phyloP scores from a whole-genome alignment of 345 rosid genomes.

The Rhodomyrtus tomentosa region DNA sequence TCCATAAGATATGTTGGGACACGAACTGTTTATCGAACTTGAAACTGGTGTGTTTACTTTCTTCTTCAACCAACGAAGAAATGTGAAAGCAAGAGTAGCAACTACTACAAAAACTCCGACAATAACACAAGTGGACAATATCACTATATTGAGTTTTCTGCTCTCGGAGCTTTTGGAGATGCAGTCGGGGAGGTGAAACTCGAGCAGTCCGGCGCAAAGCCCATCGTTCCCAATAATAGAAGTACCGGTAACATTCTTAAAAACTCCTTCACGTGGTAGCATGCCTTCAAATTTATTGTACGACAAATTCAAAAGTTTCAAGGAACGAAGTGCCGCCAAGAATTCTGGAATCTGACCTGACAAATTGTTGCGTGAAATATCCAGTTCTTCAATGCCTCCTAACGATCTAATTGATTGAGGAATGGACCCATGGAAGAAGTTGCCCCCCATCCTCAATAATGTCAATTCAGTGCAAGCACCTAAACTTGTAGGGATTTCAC shows the following conservation, averaged over 20 bases:
- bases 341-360: neutral
- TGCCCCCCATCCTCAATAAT: neutral
- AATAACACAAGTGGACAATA: too few relatives aligned
- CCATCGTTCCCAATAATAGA: neutral
- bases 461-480: too few relatives aligned
- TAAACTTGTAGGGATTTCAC: neutral
- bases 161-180: neutral
- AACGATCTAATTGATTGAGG: neutral
- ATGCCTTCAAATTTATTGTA: neutral
- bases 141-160: neutral
- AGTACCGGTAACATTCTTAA: too few relatives aligned
- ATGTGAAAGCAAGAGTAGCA: too few relatives aligned
- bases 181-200: neutral
- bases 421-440: neutral
- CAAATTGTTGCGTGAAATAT: neutral
- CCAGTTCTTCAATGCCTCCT: neutral
- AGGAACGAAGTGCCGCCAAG: neutral
- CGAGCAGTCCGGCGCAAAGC: neutral
- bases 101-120: neutral
- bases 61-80: neutral
- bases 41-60: too few relatives aligned
- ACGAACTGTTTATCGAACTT: too few relatives aligned
- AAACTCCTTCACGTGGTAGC: neutral
- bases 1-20: accelerated
- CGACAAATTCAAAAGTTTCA: too few relatives aligned